A percentile compares a stretch with the other conserved stretches of the same genome.
These are phyloP conservation scores for Trichoderma orchidacearum DNA, from an alignment of 495 filamentous ascomycete genomes.

Conservation along the genomic window DNA sequence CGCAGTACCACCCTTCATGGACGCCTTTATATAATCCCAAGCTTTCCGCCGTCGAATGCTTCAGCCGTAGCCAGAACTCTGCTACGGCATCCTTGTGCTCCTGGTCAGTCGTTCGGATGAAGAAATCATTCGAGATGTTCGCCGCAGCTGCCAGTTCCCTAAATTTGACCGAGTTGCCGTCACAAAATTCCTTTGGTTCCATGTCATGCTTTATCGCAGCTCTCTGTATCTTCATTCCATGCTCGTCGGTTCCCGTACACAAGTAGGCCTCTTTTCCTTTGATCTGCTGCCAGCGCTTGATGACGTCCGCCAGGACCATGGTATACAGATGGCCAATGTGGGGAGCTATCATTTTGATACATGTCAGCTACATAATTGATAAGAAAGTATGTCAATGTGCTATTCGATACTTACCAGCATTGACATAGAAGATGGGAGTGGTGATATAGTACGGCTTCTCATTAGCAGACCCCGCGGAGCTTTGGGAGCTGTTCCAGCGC, in stretches of 20 bases:
- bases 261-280: conserved; percentile 55
- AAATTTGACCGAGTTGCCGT: conserved; percentile 50
- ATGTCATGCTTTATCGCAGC: conserved; percentile 53
- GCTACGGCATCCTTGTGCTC: conserved; percentile 77
- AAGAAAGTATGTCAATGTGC: conserved; percentile 7
- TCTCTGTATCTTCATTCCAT: conserved; percentile 94
- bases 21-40: conserved; percentile 75
- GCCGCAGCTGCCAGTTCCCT: conserved; percentile 54
- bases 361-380: not conserved
- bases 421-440: conserved; percentile 97
- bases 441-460: conserved; percentile 93
- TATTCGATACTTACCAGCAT: conserved; percentile 53
- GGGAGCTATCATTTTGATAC: conserved; percentile 44
- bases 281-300: conserved; percentile 86
- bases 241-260: conserved; percentile 91
- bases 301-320: conserved; percentile 77
- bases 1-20: conserved; percentile 92
- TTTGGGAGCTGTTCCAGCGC: not conserved
- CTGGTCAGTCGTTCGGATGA: conserved; percentile 79
- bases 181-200: conserved; percentile 38
- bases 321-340: conserved; percentile 93
- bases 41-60: conserved; percentile 28
- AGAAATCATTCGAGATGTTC: conserved; percentile 61
- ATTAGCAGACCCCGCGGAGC: not conserved
- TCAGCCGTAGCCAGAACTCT: conserved; percentile 75